Evolutionary conservation across 495 filamentous ascomycete genomes (phyloP).

Genomic region (Annulohypoxylon nitens): DNA sequence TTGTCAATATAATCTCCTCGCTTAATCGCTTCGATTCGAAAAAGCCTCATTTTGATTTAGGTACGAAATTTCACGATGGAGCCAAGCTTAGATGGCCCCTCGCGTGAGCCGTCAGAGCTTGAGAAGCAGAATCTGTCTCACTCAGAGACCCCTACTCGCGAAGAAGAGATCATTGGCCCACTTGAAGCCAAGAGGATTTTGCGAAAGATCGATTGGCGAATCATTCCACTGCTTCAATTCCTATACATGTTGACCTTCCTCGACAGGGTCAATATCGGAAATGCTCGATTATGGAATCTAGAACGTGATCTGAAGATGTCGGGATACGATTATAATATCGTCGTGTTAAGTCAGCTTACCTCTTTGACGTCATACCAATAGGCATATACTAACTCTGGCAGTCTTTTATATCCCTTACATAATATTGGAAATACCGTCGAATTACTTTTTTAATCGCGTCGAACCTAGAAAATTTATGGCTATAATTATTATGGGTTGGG

Average conservation of each 20-base stretch:
- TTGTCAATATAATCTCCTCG: not conserved
- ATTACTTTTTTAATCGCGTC: conserved; percentile 12
- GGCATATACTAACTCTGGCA: not conserved
- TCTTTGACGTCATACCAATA: not conserved
- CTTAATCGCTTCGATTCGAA: not conserved
- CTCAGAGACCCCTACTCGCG: not conserved
- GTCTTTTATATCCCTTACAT: conserved; percentile 18
- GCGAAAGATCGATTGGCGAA: conserved; percentile 14
- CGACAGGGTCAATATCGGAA: conserved; percentile 11
- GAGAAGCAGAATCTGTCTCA: conserved; percentile 10
- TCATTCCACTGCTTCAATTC: conserved; percentile 19
- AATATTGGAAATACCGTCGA: conserved; percentile 12
- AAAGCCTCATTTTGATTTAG: not conserved
- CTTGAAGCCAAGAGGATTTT: conserved; percentile 5
- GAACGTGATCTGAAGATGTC: conserved; percentile 20
- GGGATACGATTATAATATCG: conserved; percentile 18
- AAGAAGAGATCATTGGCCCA: not conserved
- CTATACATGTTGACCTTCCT: conserved; percentile 17
- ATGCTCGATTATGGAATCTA: conserved; percentile 10
- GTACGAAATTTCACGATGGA: not conserved
- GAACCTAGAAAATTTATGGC: conserved; percentile 15
- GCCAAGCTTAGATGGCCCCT: not conserved
- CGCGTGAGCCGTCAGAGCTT: conserved; percentile 6
- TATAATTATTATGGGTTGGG: conserved; percentile 7
- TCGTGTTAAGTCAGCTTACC: conserved; percentile 5